phyloP scores from a whole-genome alignment of 2,329 filamentous ascomycete species.

The Colletotrichum tofieldiae region DNA sequence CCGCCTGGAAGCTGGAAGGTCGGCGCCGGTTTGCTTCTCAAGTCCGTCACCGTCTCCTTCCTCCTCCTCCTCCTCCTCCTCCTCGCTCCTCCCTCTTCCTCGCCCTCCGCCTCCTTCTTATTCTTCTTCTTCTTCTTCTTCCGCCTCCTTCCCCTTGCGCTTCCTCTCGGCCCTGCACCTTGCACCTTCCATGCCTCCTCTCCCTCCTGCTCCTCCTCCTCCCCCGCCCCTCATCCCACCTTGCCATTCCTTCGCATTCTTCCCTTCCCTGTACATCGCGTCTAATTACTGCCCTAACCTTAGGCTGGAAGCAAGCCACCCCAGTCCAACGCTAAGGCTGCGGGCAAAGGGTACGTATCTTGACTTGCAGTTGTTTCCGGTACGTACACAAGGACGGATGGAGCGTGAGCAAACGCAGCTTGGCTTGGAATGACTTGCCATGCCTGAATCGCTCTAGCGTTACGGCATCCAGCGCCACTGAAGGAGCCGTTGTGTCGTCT shows the following conservation, averaged over 20 bases:
- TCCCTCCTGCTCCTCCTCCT: neutral
- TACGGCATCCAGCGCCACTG: conserved; percentile 14
- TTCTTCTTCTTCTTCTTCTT: neutral
- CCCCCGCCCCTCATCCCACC: conserved; percentile 10
- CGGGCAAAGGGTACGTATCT: neutral
- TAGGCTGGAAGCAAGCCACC: neutral
- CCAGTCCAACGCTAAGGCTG: neutral
- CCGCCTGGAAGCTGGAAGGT: neutral
- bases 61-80: conserved; percentile 13
- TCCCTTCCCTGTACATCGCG: conserved; percentile 1
- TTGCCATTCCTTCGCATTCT: neutral
- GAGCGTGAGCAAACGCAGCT: neutral
- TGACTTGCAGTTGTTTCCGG: neutral
- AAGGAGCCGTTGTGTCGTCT: neutral
- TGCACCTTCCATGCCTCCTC: neutral
- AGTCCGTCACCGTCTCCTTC: neutral
- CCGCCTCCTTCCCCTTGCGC: neutral
- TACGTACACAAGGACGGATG: neutral
- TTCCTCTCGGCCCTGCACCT: neutral
- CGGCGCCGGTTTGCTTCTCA: neutral
- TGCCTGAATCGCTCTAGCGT: conserved; percentile 12
- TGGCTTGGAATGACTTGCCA: conserved; percentile 1
- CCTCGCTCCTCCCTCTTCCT: neutral
- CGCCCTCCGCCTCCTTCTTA: too few relatives aligned
- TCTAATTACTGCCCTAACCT: conserved; percentile 13